These are phyloP conservation scores for Primulina tabacum DNA, from an alignment of 257 asterid species.

Conservation along the genomic window DNA sequence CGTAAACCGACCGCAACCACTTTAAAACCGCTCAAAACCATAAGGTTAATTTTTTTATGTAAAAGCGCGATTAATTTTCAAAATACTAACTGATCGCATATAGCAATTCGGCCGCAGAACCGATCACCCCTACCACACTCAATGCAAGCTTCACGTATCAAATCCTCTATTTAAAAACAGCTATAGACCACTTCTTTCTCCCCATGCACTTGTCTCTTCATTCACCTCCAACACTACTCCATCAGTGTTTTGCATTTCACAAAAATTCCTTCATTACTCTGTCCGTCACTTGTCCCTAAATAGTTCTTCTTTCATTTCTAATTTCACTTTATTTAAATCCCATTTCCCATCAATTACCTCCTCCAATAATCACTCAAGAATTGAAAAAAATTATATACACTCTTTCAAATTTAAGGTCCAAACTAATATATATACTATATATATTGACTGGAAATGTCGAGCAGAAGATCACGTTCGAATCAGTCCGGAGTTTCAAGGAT, in stretches of 20 bases:
- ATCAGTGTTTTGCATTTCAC: slow-evolving; percentile 27
- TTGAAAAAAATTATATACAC: neutral
- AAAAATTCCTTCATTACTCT: slow-evolving; percentile 32
- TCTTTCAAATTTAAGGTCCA: no score
- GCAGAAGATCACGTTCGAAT: slow-evolving; percentile 85
- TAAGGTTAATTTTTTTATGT: no score
- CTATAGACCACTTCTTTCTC: slow-evolving; percentile 47
- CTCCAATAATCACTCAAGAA: neutral
- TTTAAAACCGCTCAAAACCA: no score
- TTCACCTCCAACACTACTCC: slow-evolving; percentile 57
- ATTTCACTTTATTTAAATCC: slow-evolving; percentile 22
- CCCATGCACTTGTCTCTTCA: slow-evolving; percentile 80
- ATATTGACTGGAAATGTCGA: slow-evolving; percentile 52
- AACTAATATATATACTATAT: no score
- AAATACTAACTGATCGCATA: no score
- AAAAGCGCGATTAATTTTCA: no score
- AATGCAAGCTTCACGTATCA: no score
- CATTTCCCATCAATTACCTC: neutral
- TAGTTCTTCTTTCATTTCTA: slow-evolving; percentile 14
- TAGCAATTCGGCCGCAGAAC: no score
- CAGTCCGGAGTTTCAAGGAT: slow-evolving; percentile 67
- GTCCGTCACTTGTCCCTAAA: slow-evolving; percentile 41
- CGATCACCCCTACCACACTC: no score
- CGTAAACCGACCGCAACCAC: no score
- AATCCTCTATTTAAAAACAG: slow-evolving; percentile 40